Conservation (phyloP, 2,329 filamentous ascomycete species). For the Magnaporthiopsis incrustans region DNA sequence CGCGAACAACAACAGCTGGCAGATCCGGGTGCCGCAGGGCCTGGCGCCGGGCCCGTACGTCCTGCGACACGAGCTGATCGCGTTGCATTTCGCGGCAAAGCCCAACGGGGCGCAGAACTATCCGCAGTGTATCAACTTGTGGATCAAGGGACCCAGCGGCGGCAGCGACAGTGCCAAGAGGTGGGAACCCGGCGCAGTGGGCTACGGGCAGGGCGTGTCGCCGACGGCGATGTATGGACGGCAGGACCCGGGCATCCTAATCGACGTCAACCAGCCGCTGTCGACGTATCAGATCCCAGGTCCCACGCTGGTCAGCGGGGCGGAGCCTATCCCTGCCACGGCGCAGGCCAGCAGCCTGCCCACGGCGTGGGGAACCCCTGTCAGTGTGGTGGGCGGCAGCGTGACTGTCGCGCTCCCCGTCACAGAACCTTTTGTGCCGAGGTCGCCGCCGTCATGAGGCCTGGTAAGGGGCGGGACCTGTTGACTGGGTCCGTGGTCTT, state of each 20-base stretch:
- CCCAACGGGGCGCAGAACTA: conserved; percentile 22
- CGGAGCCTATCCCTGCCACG: conserved; percentile 17
- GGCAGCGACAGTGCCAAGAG: not conserved
- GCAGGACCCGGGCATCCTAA: conserved; percentile 17
- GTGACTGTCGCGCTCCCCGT: not conserved
- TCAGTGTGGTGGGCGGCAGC: conserved; percentile 12
- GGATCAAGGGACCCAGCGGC: conserved; percentile 13
- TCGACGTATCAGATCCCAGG: conserved; percentile 20
- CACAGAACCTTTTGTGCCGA: not conserved
- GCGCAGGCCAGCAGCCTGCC: conserved; percentile 14
- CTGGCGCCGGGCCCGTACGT: conserved; percentile 41
- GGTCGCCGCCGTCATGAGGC: not conserved
- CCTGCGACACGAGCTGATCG: conserved; percentile 44
- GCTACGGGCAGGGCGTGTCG: conserved; percentile 10
- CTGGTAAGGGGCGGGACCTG: not conserved
- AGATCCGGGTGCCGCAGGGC: conserved; percentile 32
- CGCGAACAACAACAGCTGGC: conserved; percentile 43
- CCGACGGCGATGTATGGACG: conserved; percentile 18
- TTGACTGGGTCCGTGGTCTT: not conserved
- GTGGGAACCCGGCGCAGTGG: conserved; percentile 3
- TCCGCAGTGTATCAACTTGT: conserved; percentile 23
- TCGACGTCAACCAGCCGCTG: conserved; percentile 17
- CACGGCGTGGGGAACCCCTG: conserved; percentile 17
- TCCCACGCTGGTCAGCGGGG: conserved; percentile 18
- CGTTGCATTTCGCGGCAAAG: conserved; percentile 21